These are phyloP conservation scores for Botrytis fragariae DNA, from an alignment of 2,329 filamentous ascomycete genomes.

Conservation along the genomic window DNA sequence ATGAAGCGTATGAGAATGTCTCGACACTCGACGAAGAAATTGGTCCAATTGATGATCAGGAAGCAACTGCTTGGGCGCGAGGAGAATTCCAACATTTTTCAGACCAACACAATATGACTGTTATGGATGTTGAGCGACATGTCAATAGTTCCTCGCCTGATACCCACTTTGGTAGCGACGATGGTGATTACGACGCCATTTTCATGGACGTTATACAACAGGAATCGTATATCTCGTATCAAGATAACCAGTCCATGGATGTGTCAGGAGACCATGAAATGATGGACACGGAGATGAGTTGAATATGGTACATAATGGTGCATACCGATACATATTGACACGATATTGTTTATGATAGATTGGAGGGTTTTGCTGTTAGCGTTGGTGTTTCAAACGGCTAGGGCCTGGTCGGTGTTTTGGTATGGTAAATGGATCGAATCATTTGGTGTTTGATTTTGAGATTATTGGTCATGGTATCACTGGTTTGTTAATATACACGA, in stretches of 20 bases:
- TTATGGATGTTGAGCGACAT: slow-evolving; percentile 17
- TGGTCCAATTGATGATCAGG: slow-evolving; percentile 2
- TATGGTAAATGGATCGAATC: not conserved
- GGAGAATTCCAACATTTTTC: slow-evolving; percentile 8
- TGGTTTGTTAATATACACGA: slow-evolving; percentile 16
- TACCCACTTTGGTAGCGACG: slow-evolving; percentile 44
- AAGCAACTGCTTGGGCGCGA: slow-evolving; percentile 2
- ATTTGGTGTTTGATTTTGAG: not conserved
- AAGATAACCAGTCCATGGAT: not conserved
- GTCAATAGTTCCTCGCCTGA: slow-evolving; percentile 22
- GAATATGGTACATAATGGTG: not conserved
- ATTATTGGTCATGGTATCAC: slow-evolving; percentile 21
- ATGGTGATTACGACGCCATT: slow-evolving; percentile 59
- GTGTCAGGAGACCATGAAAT: slow-evolving; percentile 23
- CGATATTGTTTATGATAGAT: slow-evolving; percentile 5
- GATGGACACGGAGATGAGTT: slow-evolving; percentile 24
- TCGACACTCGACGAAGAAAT: slow-evolving; percentile 20
- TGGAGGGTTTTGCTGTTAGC: slow-evolving; percentile 24
- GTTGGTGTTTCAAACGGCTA: slow-evolving; percentile 28
- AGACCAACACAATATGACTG: not conserved
- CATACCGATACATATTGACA: not conserved
- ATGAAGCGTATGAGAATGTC: slow-evolving; percentile 12
- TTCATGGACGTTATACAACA: slow-evolving; percentile 65
- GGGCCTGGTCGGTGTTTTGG: slow-evolving; percentile 18
- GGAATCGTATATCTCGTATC: slow-evolving; percentile 36